Percentiles rank a stretch among this genome's conserved stretches.
phyloP scores from a whole-genome alignment of 2,329 filamentous ascomycete genomes.

The Leptodontidium sp. region DNA sequence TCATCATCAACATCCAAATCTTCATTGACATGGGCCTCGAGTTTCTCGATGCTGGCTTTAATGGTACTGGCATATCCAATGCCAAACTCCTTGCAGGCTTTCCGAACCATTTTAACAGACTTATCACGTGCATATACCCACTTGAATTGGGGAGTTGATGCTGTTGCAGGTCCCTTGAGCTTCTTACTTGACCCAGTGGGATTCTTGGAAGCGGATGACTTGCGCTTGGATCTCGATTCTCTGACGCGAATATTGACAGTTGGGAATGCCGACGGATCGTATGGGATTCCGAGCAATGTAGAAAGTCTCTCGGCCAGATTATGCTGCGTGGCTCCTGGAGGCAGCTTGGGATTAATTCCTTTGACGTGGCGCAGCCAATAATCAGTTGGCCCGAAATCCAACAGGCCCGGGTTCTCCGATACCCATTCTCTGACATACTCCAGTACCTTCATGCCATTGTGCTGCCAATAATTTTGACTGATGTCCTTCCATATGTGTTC shows the following conservation, averaged over 20 bases:
- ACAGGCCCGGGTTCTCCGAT: conserved; percentile 26
- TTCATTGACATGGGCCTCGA: conserved; percentile 34
- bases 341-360: background rate
- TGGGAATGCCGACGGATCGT: conserved; percentile 7
- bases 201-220: conserved; percentile 15
- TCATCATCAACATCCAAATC: conserved; percentile 16
- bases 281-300: conserved; percentile 22
- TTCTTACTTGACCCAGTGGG: conserved; percentile 26
- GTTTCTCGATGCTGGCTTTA: conserved; percentile 30
- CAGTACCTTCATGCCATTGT: conserved; percentile 29
- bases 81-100: conserved; percentile 37
- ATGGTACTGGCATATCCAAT: conserved; percentile 30
- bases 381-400: conserved; percentile 21
- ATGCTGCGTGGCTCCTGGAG: background rate
- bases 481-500: conserved; percentile 38
- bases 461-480: conserved; percentile 30
- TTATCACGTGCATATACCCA: conserved; percentile 34
- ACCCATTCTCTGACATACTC: conserved; percentile 32
- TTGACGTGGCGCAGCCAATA: conserved; percentile 12
- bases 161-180: conserved; percentile 15
- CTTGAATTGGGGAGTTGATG: conserved; percentile 10
- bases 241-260: conserved; percentile 7
- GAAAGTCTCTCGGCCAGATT: conserved; percentile 33
- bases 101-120: conserved; percentile 31
- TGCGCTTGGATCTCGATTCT: conserved; percentile 30